Conservation (phyloP, 2,329 filamentous ascomycete species). For the Diplodia sapinea region DNA sequence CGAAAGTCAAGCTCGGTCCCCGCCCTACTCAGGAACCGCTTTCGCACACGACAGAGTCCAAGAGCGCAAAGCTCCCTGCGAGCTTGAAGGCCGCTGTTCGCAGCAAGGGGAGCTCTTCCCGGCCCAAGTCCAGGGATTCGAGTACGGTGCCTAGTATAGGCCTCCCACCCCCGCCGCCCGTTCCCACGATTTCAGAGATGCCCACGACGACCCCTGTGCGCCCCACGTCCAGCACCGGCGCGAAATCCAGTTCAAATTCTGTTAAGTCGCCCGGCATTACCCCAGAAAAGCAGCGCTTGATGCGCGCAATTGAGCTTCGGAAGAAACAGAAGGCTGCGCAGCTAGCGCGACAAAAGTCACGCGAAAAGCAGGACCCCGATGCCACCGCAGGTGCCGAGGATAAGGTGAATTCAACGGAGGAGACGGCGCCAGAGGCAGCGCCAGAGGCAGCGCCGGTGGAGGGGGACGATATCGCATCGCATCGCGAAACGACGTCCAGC, state of each 20-base stretch:
- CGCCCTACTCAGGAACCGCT: conserved; percentile 68
- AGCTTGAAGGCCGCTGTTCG: conserved; percentile 66
- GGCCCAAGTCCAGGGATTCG: conserved; percentile 46
- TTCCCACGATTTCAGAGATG: conserved; percentile 45
- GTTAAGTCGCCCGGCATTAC: conserved; percentile 66
- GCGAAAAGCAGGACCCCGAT: conserved; percentile 25
- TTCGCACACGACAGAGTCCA: conserved; percentile 62
- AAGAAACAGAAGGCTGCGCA: conserved; percentile 72
- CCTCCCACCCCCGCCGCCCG: conserved; percentile 42
- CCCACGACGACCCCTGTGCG: conserved; percentile 46
- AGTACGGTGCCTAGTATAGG: conserved; percentile 41
- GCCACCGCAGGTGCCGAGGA: conserved; percentile 34
- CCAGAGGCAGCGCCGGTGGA: conserved; percentile 1
- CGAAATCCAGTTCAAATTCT: conserved; percentile 36
- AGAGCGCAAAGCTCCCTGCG: conserved; percentile 77
- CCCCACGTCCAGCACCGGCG: conserved; percentile 46
- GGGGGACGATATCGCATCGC: conserved; percentile 18
- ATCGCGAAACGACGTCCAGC: conserved; percentile 28
- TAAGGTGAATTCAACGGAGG: conserved; percentile 12
- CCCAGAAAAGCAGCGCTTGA: conserved; percentile 86
- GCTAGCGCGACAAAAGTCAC: conserved; percentile 41
- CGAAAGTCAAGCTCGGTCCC: conserved; percentile 88
- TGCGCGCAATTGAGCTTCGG: conserved; percentile 91
- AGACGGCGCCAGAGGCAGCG: conserved; percentile 15
- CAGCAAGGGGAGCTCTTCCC: conserved; percentile 36